Evolutionary conservation across 257 asterid species (phyloP).

Genomic region (Thymus quinquecostatus): DNA sequence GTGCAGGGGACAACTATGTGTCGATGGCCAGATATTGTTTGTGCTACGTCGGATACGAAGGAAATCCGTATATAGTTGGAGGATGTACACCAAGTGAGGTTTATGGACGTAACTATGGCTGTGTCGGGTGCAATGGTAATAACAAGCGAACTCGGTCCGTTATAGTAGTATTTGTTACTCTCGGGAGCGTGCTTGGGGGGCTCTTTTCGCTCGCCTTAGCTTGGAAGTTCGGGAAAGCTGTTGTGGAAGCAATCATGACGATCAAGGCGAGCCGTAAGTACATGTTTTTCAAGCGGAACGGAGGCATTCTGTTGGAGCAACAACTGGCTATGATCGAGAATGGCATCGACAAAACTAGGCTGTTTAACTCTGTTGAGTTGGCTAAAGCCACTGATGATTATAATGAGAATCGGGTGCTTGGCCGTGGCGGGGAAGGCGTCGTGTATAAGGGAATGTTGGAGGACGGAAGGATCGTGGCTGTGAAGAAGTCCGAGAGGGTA

Average conservation of each 20-base stretch:
- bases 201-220: not conserved
- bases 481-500: slow-evolving; percentile 37
- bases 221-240: not conserved
- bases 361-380: slow-evolving; percentile 39
- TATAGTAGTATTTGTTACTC: no score
- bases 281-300: slow-evolving; percentile 36
- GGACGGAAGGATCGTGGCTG: slow-evolving; percentile 46
- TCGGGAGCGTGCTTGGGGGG: not conserved
- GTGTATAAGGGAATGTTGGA: slow-evolving; percentile 50
- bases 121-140: no score
- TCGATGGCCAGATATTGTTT: not conserved
- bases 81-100: no score
- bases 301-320: slow-evolving; percentile 34
- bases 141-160: not conserved
- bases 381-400: slow-evolving; percentile 40
- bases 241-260: not conserved
- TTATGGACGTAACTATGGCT: no score
- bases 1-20: not conserved
- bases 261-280: slow-evolving; percentile 26
- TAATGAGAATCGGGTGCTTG: slow-evolving; percentile 40
- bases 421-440: slow-evolving; percentile 53
- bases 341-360: slow-evolving; percentile 35
- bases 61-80: not conserved
- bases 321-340: slow-evolving; percentile 34
- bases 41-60: not conserved